phyloP scores from a whole-genome alignment of 768 basidiomycete species.

The Agaricus blazei region DNA sequence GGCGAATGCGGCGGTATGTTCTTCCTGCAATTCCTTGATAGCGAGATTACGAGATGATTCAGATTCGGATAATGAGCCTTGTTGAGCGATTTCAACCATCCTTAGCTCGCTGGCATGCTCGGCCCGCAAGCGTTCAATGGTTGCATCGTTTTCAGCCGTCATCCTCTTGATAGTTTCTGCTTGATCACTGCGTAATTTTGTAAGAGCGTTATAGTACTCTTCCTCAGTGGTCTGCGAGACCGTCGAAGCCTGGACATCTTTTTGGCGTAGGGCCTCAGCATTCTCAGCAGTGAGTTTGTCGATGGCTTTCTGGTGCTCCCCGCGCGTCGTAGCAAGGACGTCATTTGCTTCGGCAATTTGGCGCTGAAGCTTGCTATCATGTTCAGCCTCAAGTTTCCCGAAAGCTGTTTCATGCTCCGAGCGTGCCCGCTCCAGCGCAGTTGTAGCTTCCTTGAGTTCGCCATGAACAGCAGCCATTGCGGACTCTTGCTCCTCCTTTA shows the following conservation, averaged over 20 bases:
- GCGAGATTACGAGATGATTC: constrained; percentile 59
- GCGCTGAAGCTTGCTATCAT: constrained; percentile 47
- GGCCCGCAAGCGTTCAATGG: constrained; percentile 65
- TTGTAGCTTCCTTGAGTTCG: constrained; percentile 39
- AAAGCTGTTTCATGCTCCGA: constrained; percentile 58
- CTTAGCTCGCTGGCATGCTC: constrained; percentile 74
- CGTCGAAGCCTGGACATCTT: constrained; percentile 53
- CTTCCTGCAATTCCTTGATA: constrained; percentile 65
- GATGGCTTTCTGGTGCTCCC: constrained; percentile 51
- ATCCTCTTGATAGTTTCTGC: constrained; percentile 58
- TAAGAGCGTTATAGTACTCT: constrained; percentile 77
- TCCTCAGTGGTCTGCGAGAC: constrained; percentile 67
- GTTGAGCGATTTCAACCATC: constrained; percentile 68
- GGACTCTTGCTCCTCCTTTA: constrained; percentile 37
- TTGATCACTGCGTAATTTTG: constrained; percentile 72
- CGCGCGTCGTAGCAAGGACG: constrained; percentile 38
- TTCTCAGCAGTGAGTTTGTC: constrained; percentile 49
- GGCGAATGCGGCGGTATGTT: constrained; percentile 60
- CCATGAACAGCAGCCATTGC: constrained; percentile 31
- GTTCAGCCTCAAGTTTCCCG: constrained; percentile 49
- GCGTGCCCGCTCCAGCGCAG: constrained; percentile 40
- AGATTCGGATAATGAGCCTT: constrained; percentile 72
- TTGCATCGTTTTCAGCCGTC: constrained; percentile 52
- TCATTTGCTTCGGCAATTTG: constrained; percentile 52
- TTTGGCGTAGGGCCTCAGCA: constrained; percentile 49